Conservation (phyloP, 139 green algal species). For the Closterium sp. region DNA sequence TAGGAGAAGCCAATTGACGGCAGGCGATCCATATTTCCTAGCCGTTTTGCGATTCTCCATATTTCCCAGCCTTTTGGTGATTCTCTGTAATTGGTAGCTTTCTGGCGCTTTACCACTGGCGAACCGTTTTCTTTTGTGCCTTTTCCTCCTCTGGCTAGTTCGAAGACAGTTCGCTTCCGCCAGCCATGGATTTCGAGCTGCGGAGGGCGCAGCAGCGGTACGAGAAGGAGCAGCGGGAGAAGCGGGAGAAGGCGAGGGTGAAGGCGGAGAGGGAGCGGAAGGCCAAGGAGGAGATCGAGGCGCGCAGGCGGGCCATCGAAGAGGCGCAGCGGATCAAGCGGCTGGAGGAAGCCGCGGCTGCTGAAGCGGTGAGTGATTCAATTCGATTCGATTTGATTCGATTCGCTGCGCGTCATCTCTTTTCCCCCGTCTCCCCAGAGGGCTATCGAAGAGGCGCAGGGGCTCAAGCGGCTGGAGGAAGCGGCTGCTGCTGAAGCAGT, state of each 20-base stretch:
- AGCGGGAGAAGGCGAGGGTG: neutral
- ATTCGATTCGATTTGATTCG: neutral
- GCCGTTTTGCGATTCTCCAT: too few relatives aligned
- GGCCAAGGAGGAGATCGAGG: conserved; percentile 25
- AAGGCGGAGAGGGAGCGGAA: conserved; percentile 38
- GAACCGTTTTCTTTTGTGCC: too few relatives aligned
- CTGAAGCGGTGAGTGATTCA: conserved; percentile 21
- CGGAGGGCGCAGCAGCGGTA: conserved; percentile 2
- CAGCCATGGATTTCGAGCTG: conserved; percentile 14
- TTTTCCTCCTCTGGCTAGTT: too few relatives aligned
- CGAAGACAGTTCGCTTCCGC: too few relatives aligned
- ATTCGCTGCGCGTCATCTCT: neutral
- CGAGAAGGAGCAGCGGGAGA: conserved; percentile 26
- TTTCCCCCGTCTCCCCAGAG: too few relatives aligned
- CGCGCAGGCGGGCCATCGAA: conserved; percentile 15
- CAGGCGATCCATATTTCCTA: too few relatives aligned
- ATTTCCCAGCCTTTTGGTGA: too few relatives aligned
- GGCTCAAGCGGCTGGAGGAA: too few relatives aligned
- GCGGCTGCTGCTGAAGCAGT: too few relatives aligned
- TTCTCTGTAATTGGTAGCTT: too few relatives aligned
- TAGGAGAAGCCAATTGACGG: neutral
- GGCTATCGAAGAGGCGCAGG: too few relatives aligned
- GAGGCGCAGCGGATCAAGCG: conserved; percentile 24
- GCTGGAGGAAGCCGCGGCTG: conserved; percentile 6
- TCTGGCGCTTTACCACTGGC: too few relatives aligned